These are phyloP conservation scores for Bipolaris gigantea DNA, from an alignment of 2,329 filamentous ascomycete species.

Conservation along the genomic window DNA sequence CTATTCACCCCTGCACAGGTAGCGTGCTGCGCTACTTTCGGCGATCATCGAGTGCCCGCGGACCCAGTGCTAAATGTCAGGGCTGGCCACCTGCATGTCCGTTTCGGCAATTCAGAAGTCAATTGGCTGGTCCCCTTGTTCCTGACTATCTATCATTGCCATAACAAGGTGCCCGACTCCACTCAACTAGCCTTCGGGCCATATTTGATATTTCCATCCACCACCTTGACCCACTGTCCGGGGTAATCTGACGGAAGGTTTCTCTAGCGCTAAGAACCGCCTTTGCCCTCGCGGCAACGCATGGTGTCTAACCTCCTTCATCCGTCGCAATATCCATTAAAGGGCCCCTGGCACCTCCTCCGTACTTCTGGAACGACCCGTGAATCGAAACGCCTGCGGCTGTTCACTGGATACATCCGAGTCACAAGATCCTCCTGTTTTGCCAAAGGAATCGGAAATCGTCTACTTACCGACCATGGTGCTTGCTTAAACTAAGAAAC, in stretches of 20 bases:
- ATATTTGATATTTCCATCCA: constrained; percentile 10
- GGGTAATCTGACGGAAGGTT: constrained; percentile 7
- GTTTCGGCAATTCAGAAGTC: constrained; percentile 19
- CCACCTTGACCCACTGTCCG: constrained; percentile 6
- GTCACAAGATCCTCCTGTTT: constrained; percentile 6
- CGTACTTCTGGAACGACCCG: neutral
- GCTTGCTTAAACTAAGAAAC: constrained; percentile 17
- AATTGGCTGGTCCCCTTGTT: constrained; percentile 20
- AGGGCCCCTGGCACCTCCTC: neutral
- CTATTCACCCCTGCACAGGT: constrained; percentile 14
- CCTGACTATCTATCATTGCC: constrained; percentile 5
- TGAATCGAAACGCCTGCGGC: no score
- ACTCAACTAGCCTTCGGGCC: constrained; percentile 1
- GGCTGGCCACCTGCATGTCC: constrained; percentile 19
- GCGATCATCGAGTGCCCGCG: constrained; percentile 18
- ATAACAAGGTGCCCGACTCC: constrained; percentile 4
- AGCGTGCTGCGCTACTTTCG: constrained; percentile 12
- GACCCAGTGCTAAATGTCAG: constrained; percentile 16
- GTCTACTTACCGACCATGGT: constrained; percentile 18
- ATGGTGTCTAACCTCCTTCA: constrained; percentile 3
- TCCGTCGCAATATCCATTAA: neutral
- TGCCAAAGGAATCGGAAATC: constrained; percentile 3
- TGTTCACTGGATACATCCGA: neutral
- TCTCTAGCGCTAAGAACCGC: constrained; percentile 7
- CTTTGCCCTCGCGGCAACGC: constrained; percentile 5